Base-by-base conservation (phyloP, 441 rosid genomes). In the Aleurites moluccanus region DNA sequence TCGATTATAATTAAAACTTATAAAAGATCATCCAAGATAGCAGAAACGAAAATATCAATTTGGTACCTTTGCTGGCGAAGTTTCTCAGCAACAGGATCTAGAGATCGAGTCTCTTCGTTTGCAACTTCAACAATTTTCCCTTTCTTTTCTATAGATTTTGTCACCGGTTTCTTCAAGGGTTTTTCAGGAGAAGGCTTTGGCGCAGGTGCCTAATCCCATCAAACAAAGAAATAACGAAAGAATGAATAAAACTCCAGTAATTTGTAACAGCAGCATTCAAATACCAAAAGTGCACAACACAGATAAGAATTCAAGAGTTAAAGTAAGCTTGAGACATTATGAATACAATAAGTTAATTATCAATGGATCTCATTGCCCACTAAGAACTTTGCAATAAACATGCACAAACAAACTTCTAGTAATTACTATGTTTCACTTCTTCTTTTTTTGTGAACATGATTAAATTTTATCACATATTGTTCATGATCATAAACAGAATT, bases 41-140 rank as follows among this genome's bases (percentile, higher is more conserved):
- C 28, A 64, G 21, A 45, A 72, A 66, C 15, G 18, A 64, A 28
- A 59, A 42, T 70, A 57, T 38, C 56, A 38, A 23, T 21, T 49
- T 13, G 13, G 6, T 81, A 93, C 98, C 97, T 90, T 80, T 93
- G 98, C 63, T 90, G 91, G 78, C 83, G 92, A 75, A 92, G 87
- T 70, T 92, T 91, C 87, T 90, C 92, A 7, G 94, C 84, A 11
- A 89, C 74, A 4, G 93, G 96, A 86, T 92, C 96, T 57, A 89
- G 63, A 80, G 80, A 74, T 61, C 83, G 63, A 78, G 82, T 76
- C 70, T 84, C 90, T 79, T 81, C 85, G 72, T 83, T 77, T 25
- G 49, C 80, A 50, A 61, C 67, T 78, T 82, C 86, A 18, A 77
- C 75, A 61, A 79, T 61, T 85, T 89, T 89, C 5, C 83, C 91